Percentiles rank a stretch among this genome's conserved stretches.
Evolutionary conservation across 106 monocot species (phyloP).

Genomic region (Chionographis japonica): DNA sequence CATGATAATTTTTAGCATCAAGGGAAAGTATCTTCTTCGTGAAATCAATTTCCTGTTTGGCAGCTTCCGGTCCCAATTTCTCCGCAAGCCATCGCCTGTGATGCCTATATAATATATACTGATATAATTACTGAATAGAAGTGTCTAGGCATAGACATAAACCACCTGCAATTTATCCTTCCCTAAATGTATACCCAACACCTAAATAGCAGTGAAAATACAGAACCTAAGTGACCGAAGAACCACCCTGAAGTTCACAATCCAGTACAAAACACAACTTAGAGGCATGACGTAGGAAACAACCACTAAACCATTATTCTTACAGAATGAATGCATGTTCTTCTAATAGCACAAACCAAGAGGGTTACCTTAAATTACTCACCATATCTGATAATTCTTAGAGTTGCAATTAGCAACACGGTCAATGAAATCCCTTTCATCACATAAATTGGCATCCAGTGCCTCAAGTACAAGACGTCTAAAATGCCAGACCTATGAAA

Average conservation of each 20-base stretch:
- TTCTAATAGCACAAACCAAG: too few species aligned
- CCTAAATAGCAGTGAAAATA: background rate
- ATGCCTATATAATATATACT: slow-evolving; percentile 53
- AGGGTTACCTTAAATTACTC: background rate
- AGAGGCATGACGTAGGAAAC: too few species aligned
- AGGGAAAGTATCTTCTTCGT: slow-evolving; percentile 54
- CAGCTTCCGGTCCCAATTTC: slow-evolving; percentile 70
- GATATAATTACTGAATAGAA: background rate
- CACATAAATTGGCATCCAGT: slow-evolving; percentile 49
- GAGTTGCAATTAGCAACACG: slow-evolving; percentile 49
- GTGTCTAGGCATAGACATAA: background rate
- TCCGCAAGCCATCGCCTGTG: slow-evolving; percentile 97
- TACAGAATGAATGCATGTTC: too few species aligned
- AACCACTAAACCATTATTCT: too few species aligned
- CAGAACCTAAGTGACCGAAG: too few species aligned
- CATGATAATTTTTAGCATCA: slow-evolving; percentile 98
- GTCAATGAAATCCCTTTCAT: slow-evolving; percentile 61
- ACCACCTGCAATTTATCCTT: background rate
- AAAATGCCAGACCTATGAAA: slow-evolving; percentile 88
- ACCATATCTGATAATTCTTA: slow-evolving; percentile 99
- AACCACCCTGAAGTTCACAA: too few species aligned
- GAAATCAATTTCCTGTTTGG: slow-evolving; percentile 63
- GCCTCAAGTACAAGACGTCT: slow-evolving; percentile 85
- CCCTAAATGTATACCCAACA: background rate
- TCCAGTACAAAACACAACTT: too few species aligned